Conservation (phyloP, 306 rosid species). For the Ormosia semicastrata region DNA sequence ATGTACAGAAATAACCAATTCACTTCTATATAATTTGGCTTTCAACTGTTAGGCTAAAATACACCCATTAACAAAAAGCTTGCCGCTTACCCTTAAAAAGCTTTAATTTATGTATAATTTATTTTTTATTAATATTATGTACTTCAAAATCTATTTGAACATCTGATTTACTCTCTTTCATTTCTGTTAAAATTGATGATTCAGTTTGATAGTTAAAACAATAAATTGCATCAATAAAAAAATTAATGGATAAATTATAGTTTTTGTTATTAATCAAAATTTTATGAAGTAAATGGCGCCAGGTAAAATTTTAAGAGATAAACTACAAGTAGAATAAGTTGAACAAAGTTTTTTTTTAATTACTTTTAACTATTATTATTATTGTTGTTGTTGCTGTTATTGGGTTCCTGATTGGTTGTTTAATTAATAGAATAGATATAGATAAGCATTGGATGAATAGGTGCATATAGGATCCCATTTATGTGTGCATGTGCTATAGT, state of each 20-base stretch:
- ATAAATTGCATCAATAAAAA: neutral
- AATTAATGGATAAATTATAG: neutral
- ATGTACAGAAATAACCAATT: no score
- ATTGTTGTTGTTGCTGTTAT: neutral
- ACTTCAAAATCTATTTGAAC: no score
- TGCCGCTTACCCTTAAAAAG: no score
- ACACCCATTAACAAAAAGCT: no score
- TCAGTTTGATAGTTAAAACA: neutral
- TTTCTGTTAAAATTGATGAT: neutral
- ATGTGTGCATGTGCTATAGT: slow-evolving; percentile 23
- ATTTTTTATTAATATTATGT: neutral
- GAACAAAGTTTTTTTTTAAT: neutral
- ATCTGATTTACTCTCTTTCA: no score
- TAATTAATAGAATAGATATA: neutral
- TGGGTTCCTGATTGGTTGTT: neutral
- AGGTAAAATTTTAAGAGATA: no score
- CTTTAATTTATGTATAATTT: neutral
- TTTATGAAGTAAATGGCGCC: no score
- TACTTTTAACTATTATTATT: neutral
- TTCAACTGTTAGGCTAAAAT: no score
- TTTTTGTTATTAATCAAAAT: neutral
- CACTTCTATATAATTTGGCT: no score
- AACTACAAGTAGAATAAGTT: neutral
- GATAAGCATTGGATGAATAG: neutral
- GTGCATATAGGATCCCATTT: slow-evolving; percentile 5